Percentiles rank a stretch among this genome's conserved stretches.
These are phyloP conservation scores for Xylaria sp. DNA, from an alignment of 2,329 filamentous ascomycete genomes.

Conservation along the genomic window DNA sequence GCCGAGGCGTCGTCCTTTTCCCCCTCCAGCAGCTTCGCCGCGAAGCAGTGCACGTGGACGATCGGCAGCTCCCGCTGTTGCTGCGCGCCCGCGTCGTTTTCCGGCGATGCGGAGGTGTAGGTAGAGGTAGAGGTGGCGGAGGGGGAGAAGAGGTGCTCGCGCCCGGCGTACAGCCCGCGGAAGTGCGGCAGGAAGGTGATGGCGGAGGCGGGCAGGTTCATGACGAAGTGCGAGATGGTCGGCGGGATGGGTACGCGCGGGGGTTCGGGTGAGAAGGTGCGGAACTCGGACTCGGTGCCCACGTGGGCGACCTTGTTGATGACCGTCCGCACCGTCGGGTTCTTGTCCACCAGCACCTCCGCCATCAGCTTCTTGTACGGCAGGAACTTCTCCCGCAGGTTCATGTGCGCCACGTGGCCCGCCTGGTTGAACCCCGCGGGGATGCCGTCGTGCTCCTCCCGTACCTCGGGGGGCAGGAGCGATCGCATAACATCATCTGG, in stretches of 20 bases:
- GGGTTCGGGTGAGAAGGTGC: constrained; percentile 70
- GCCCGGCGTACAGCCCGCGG: constrained; percentile 77
- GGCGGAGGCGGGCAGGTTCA: constrained; percentile 93
- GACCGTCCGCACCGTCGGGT: constrained; percentile 77
- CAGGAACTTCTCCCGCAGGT: constrained; percentile 79
- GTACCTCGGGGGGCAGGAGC: constrained; percentile 77
- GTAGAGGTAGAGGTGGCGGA: no score
- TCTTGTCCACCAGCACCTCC: constrained; percentile 87
- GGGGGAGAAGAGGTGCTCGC: constrained; percentile 68
- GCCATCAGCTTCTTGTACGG: constrained; percentile 88
- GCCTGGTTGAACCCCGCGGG: constrained; percentile 86
- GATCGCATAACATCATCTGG: constrained; percentile 80
- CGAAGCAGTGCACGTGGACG: constrained; percentile 95
- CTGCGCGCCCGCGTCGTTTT: no score
- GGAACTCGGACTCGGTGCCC: constrained; percentile 80
- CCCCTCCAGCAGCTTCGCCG: no score
- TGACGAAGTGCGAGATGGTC: constrained; percentile 90
- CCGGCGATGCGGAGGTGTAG: no score
- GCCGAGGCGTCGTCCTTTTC: constrained; percentile 74
- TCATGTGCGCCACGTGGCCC: constrained; percentile 91
- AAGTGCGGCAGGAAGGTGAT: constrained; percentile 79
- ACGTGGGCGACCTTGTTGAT: constrained; percentile 96
- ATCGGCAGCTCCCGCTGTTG: constrained; percentile 76
- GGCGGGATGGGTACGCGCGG: constrained; percentile 62
- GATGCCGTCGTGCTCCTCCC: constrained; percentile 71